Evolutionary conservation across 2,329 filamentous ascomycete species (phyloP), one percentile per base, ranked within the genome.

Genomic region (Aspergillus ruber): DNA sequence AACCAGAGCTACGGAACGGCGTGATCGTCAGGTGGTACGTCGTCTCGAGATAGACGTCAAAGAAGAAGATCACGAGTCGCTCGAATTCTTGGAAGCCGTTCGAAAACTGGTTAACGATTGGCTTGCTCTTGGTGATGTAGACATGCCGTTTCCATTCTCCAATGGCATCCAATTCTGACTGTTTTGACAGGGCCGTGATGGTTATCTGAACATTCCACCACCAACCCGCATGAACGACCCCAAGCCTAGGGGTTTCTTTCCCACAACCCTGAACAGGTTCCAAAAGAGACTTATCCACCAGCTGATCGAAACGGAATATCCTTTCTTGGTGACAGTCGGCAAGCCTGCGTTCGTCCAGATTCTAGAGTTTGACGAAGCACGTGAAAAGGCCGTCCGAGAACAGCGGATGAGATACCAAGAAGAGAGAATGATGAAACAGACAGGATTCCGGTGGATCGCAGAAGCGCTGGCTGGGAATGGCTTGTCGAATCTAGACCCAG

Each of bases 201-300:
- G 63, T 7, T 76, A 69, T 51, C 62, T 77, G 49, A 79, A 78
- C 50, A 69, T 78, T 23, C 68, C 71, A 3, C 64, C 65, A 12
- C 57, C 66, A 3, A 53, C 51, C 10, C 35, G 40, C 10, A 39
- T 45, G 46, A 55, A 50, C 21, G 42, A 62, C 52, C 13, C 57
- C 15, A 46, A 46, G 2, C 46, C 44, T 7, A 38, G 50, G 32
- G 50, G 44, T 10, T 46, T 46, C 10, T 51, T 66, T 36, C 62
- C 65, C n/a, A 48, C 44, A 4, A 49, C 47, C 1, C 59, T 83
- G 21, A 81, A 75, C 50, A 73, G 75, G 0, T 85, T 79, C 55
- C 82, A 87, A 59, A 81, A 83, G 60, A 74, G 81, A 29, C 70
- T 87, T 5, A 74, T 86, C 1, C 80, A 86, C 58, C 82, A 86